These are phyloP conservation scores for Prunus salicina DNA, from an alignment of 306 rosid genomes.

Conservation along the genomic window DNA sequence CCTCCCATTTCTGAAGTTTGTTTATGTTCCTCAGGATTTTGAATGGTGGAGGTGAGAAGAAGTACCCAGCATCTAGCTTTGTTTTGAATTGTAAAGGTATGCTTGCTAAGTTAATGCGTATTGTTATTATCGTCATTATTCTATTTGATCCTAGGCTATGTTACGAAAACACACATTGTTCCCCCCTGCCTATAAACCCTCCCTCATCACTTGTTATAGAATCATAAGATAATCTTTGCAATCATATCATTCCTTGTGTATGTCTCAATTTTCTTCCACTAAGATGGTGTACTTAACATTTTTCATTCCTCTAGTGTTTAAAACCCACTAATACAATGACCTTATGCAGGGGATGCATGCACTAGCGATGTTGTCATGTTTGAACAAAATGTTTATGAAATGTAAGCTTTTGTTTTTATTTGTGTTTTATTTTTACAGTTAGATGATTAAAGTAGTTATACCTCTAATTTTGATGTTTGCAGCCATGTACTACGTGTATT, in stretches of 20 bases:
- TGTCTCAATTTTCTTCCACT: constrained; percentile 1
- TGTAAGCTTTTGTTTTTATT: constrained; percentile 43
- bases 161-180: not conserved
- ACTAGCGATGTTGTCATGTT: constrained; percentile 84
- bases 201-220: not conserved
- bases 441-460: not conserved
- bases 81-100: constrained; percentile 78
- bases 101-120: not conserved
- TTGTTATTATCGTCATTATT: not conserved
- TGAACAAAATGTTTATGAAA: constrained; percentile 85
- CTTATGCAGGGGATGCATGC: constrained; percentile 89
- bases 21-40: constrained; percentile 53
- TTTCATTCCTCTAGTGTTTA: not conserved
- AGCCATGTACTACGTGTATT: not conserved
- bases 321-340: constrained; percentile 6
- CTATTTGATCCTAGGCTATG: not conserved
- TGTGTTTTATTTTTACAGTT: not conserved
- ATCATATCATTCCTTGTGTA: not conserved
- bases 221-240: not conserved
- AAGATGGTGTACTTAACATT: not conserved
- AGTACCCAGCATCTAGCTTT: constrained; percentile 65
- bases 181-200: not conserved
- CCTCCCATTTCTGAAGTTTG: constrained; percentile 13
- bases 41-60: constrained; percentile 73
- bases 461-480: constrained; percentile 8